Conservation (phyloP, 208 protist species). For the Trypanosoma vivax region DNA sequence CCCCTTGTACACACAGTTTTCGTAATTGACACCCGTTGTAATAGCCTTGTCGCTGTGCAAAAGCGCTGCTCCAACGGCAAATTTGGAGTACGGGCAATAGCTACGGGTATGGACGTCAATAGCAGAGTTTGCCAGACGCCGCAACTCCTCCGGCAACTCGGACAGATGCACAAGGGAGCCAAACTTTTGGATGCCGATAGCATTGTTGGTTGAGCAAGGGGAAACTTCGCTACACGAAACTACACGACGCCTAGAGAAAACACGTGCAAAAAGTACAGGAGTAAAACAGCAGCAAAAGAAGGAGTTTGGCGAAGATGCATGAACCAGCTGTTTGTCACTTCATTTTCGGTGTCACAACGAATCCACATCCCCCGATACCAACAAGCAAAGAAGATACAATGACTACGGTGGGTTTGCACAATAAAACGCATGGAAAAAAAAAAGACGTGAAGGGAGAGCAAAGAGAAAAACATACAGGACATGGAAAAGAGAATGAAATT, state of each 20-base stretch:
- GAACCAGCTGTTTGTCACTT: no score
- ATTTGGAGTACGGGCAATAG: constrained; percentile 78
- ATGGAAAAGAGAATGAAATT: background rate
- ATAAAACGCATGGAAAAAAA: no score
- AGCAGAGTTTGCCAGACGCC: constrained; percentile 33
- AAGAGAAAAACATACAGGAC: background rate
- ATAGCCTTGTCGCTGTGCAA: constrained; percentile 55
- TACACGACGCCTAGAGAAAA: no score
- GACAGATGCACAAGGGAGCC: constrained; percentile 30
- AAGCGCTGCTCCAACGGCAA: constrained; percentile 72
- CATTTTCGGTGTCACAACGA: no score
- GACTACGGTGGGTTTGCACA: no score
- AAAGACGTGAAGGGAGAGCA: background rate
- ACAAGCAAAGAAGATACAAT: no score
- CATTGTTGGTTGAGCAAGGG: no score
- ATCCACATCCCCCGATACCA: no score
- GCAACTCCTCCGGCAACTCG: constrained; percentile 32
- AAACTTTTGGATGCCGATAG: background rate
- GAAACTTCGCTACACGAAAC: no score
- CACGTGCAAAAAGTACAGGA: no score
- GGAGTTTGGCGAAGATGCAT: no score
- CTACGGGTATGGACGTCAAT: constrained; percentile 40
- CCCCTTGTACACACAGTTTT: constrained; percentile 73
- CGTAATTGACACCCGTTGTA: constrained; percentile 80
- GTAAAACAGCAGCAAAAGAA: no score